phyloP scores from a whole-genome alignment of 148 eudicot genomes.

The Salicornia ramosissima region DNA sequence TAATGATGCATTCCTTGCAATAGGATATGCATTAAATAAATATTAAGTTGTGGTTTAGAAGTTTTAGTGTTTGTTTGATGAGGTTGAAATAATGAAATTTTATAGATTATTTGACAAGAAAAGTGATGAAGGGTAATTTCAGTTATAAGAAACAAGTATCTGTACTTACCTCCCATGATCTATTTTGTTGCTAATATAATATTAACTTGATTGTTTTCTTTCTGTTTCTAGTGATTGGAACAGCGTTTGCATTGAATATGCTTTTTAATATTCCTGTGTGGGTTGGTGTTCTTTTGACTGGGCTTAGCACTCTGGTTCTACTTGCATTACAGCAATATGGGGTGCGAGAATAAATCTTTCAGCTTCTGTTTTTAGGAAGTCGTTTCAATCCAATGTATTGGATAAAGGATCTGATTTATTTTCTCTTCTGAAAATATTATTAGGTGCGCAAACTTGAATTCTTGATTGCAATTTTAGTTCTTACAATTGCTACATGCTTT shows the following conservation, averaged over 20 bases:
- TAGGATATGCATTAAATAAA: too few relatives aligned
- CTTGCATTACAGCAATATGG: conserved; percentile 93
- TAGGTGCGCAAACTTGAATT: conserved; percentile 97
- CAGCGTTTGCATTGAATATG: conserved; percentile 97
- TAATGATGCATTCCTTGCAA: too few relatives aligned
- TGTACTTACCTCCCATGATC: too few relatives aligned
- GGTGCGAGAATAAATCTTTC: conserved; percentile 35
- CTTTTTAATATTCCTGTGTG: conserved; percentile 80
- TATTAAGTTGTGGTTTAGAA: too few relatives aligned
- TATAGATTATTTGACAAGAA: too few relatives aligned
- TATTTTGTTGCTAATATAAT: too few relatives aligned
- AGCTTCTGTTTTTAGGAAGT: neutral
- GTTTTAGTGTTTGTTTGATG: too few relatives aligned
- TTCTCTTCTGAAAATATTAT: conserved; percentile 1
- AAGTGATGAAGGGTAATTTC: too few relatives aligned
- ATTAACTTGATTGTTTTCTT: neutral
- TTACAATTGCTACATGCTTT: conserved; percentile 85
- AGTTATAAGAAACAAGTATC: too few relatives aligned
- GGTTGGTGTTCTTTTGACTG: conserved; percentile 93
- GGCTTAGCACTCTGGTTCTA: conserved; percentile 81
- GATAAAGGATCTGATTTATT: conserved; percentile 10
- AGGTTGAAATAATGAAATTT: too few relatives aligned
- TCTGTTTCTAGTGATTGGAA: conserved; percentile 68
- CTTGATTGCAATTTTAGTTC: conserved; percentile 73
- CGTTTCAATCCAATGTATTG: neutral